A percentile compares a stretch with the other conserved stretches of the same genome.
Evolutionary conservation across 495 filamentous ascomycete species (phyloP).

Genomic region (Podospora bellae-mahoneyi): DNA sequence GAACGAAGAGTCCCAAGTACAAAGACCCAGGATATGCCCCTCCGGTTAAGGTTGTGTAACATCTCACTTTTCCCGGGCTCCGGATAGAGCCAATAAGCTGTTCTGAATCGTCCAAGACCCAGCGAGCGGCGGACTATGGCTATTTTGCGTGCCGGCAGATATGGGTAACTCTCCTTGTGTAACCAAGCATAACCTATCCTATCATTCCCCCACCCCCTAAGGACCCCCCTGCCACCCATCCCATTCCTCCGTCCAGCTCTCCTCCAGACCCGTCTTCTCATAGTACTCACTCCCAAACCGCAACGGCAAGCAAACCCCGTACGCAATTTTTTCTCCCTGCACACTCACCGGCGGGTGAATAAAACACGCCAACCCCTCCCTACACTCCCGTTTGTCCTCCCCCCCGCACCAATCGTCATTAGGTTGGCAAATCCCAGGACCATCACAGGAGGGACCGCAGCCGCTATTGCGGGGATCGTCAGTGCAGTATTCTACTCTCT

Average conservation of each 20-base stretch:
- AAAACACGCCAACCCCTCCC: conserved; percentile 17
- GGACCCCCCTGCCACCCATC: conserved; percentile 12
- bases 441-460: conserved; percentile 23
- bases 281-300: conserved; percentile 21
- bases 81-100: no score
- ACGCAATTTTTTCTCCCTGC: not conserved
- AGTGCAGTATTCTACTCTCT: conserved; percentile 15
- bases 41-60: no score
- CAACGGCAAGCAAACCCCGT: conserved; percentile 20
- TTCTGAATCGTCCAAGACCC: no score
- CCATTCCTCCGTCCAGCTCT: conserved; percentile 9
- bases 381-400: conserved; percentile 1
- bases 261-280: conserved; percentile 19
- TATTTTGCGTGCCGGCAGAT: no score
- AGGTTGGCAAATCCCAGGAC: conserved; percentile 17
- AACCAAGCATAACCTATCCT: no score
- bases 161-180: no score
- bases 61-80: no score
- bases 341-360: not conserved
- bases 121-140: no score
- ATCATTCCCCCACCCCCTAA: not conserved
- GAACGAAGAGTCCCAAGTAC: no score
- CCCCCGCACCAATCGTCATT: conserved; percentile 15
- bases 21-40: no score
- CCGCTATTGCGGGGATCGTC: conserved; percentile 13